phyloP scores from a whole-genome alignment of 129 eudicot genomes.

The Sambucus nigra region DNA sequence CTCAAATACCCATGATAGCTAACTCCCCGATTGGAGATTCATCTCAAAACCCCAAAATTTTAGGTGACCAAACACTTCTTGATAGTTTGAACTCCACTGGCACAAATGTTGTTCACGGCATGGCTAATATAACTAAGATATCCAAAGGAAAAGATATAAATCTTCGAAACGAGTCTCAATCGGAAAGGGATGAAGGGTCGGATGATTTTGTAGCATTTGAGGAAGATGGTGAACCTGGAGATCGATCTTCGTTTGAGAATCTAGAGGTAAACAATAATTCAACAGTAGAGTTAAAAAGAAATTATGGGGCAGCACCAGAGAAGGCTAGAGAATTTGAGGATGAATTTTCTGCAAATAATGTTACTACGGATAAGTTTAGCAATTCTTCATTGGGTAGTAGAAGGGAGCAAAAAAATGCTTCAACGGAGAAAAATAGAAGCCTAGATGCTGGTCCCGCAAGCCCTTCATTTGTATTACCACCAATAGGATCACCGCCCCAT shows the following conservation, averaged over 20 bases:
- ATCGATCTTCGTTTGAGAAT: slow-evolving; percentile 2
- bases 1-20: slow-evolving; percentile 13
- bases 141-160: background rate
- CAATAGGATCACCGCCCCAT: slow-evolving; percentile 6
- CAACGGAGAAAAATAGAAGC: slow-evolving; percentile 8
- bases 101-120: slow-evolving; percentile 6
- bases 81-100: slow-evolving; percentile 17
- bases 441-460: background rate
- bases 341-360: slow-evolving; percentile 3
- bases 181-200: slow-evolving; percentile 3
- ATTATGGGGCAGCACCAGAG: slow-evolving; percentile 3
- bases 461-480: background rate
- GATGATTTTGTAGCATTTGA: slow-evolving; percentile 10
- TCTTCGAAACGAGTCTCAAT: slow-evolving; percentile 5
- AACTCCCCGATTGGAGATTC: slow-evolving; percentile 10
- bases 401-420: background rate
- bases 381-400: too few species aligned
- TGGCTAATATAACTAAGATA: slow-evolving; percentile 3
- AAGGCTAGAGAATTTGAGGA: slow-evolving; percentile 1
- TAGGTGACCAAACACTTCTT: slow-evolving; percentile 10
- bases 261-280: slow-evolving; percentile 7
- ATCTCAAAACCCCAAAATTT: slow-evolving; percentile 13
- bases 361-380: too few species aligned
- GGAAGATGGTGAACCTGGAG: slow-evolving; percentile 8
- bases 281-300: background rate